Conservation (phyloP, 2,329 filamentous ascomycete genomes). For the Nigrospora sphaerica region DNA sequence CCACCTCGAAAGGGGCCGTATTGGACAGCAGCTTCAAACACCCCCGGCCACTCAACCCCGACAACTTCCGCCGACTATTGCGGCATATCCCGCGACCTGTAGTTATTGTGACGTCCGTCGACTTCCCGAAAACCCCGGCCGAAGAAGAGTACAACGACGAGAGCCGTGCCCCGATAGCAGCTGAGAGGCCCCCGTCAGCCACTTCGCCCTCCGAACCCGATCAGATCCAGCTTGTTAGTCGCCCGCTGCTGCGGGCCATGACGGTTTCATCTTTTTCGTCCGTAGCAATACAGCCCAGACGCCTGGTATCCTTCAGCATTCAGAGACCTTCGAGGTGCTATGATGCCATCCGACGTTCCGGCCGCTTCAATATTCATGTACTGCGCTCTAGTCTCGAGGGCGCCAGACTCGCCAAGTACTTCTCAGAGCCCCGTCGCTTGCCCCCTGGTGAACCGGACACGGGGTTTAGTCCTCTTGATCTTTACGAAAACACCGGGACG, state of each 20-base stretch:
- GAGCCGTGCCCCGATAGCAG: background rate
- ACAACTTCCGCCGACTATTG: background rate
- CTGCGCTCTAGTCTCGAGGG: constrained; percentile 39
- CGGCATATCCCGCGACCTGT: background rate
- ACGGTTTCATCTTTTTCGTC: constrained; percentile 56
- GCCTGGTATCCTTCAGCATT: constrained; percentile 51
- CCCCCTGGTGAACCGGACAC: background rate
- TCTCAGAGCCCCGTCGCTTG: constrained; percentile 38
- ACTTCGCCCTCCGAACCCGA: background rate
- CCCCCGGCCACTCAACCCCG: background rate
- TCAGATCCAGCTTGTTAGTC: constrained; percentile 12
- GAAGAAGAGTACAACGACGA: background rate
- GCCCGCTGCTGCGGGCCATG: constrained; percentile 37
- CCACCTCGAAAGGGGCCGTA: too few species aligned
- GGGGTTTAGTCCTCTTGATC: background rate
- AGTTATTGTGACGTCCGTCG: background rate
- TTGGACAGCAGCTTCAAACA: background rate
- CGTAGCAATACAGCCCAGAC: constrained; percentile 41
- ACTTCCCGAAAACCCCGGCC: background rate
- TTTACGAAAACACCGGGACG: background rate
- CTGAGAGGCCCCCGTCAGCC: background rate
- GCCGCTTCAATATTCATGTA: constrained; percentile 48
- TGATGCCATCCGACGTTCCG: constrained; percentile 36
- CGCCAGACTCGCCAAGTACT: constrained; percentile 42
- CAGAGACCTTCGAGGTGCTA: constrained; percentile 48